A percentile compares a stretch with the other conserved stretches of the same genome.
Evolutionary conservation across 2,329 filamentous ascomycete genomes (phyloP).

Genomic region (Colletotrichum caudatum): DNA sequence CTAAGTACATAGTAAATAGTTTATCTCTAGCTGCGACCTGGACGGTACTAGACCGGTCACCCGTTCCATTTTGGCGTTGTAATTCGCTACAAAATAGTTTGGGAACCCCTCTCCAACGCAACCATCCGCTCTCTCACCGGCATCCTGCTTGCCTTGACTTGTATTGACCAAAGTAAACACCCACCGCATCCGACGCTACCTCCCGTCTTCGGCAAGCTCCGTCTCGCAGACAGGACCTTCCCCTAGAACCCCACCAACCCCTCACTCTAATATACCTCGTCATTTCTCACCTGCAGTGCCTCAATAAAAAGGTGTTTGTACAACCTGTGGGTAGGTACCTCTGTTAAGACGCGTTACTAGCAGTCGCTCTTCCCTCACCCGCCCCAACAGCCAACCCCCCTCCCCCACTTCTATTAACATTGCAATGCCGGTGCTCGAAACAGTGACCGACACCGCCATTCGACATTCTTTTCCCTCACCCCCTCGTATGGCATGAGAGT

Average conservation of each 20-base stretch:
- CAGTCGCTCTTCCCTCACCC: background rate
- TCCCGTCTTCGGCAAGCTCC: background rate
- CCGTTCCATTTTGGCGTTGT: background rate
- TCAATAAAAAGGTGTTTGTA: background rate
- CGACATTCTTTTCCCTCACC: background rate
- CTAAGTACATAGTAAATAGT: background rate
- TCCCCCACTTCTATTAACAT: constrained; percentile 9
- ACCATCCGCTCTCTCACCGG: background rate
- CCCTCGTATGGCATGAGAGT: background rate
- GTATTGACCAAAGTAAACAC: background rate
- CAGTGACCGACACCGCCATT: background rate
- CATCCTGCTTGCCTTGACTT: constrained; percentile 1
- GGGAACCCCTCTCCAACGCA: background rate
- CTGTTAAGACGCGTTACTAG: constrained; percentile 4
- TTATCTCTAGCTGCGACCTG: background rate
- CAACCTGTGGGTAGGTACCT: background rate
- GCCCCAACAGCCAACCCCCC: constrained; percentile 8
- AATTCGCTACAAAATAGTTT: background rate
- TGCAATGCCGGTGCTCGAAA: background rate
- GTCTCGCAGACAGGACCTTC: background rate
- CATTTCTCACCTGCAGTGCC: background rate
- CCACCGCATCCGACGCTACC: constrained; percentile 2
- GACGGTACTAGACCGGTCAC: background rate
- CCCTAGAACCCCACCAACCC: background rate
- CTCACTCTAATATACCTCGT: background rate